A percentile compares a stretch with the other conserved stretches of the same genome.
Evolutionary conservation across 495 filamentous ascomycete species (phyloP).

Genomic region (Hypoxylon fragiforme): DNA sequence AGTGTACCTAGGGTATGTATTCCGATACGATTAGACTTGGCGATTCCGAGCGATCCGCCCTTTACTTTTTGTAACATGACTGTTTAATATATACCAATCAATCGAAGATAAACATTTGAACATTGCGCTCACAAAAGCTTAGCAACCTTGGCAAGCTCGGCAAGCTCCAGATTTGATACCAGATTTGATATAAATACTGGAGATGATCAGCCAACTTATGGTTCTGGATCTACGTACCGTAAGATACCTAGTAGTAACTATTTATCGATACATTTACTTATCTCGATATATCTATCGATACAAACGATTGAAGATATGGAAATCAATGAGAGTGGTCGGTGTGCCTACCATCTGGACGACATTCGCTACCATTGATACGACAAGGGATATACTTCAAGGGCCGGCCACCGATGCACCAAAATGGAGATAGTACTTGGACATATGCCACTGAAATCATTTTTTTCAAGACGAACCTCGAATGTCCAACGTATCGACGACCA

Average conservation of each 20-base stretch:
- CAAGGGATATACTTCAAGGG: background rate
- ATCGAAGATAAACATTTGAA: constrained; percentile 8
- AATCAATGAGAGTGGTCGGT: too few relatives aligned
- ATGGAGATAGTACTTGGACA: too few relatives aligned
- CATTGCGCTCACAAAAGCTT: constrained; percentile 24
- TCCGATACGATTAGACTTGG: constrained; percentile 24
- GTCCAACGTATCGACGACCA: too few relatives aligned
- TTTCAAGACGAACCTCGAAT: too few relatives aligned
- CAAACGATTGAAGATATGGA: too few relatives aligned
- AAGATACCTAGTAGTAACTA: too few relatives aligned
- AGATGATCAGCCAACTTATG: constrained; percentile 6
- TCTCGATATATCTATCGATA: too few relatives aligned
- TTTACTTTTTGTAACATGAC: background rate
- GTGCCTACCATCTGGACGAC: background rate
- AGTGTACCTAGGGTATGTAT: too few relatives aligned
- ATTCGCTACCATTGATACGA: background rate
- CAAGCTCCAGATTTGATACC: background rate
- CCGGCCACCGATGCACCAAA: constrained; percentile 1
- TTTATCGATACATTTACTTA: too few relatives aligned
- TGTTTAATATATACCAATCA: background rate
- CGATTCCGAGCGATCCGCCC: constrained; percentile 27
- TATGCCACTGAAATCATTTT: too few relatives aligned
- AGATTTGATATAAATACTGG: constrained; percentile 18
- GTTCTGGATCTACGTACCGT: constrained; percentile 1
- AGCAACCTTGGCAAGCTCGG: constrained; percentile 14